phyloP scores from a whole-genome alignment of 1,284 basidiomycete species.

The Puccinia polysora region DNA sequence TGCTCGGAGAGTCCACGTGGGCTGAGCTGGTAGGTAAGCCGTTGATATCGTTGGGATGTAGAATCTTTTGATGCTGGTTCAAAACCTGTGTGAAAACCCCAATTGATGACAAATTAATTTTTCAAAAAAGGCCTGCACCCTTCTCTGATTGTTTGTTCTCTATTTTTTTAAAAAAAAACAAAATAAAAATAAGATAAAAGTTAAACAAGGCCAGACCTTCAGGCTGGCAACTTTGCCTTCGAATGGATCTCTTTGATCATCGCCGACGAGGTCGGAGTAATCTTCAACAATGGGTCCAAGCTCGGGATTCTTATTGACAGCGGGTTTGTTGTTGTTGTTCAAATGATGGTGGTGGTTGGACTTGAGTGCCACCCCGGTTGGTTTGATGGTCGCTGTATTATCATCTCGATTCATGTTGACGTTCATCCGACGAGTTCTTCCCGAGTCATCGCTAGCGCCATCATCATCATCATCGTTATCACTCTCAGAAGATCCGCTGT shows the following conservation, averaged over 20 bases:
- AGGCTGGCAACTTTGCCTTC: conserved; percentile 73
- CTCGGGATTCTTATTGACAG: not conserved
- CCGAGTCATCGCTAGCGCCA: conserved; percentile 39
- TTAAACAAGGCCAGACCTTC: conserved; percentile 64
- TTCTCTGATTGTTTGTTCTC: no score
- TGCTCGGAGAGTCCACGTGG: no score
- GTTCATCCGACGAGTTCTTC: conserved; percentile 1
- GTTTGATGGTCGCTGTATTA: conserved; percentile 48
- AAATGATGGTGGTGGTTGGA: no score
- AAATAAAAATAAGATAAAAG: no score
- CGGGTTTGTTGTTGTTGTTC: no score
- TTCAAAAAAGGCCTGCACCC: no score
- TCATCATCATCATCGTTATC: conserved; percentile 55
- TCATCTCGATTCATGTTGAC: conserved; percentile 40
- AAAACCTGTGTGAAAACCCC: conserved; percentile 12
- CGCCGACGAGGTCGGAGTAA: conserved; percentile 75
- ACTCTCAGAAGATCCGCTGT: conserved; percentile 45
- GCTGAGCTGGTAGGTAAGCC: conserved; percentile 22
- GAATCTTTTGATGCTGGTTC: conserved; percentile 43
- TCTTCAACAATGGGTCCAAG: conserved; percentile 64
- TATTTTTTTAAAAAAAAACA: no score
- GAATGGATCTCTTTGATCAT: conserved; percentile 61
- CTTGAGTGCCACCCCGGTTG: conserved; percentile 8
- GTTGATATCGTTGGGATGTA: conserved; percentile 46
- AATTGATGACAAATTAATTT: no score